These are phyloP conservation scores for Myrmaecium sp. DNA, from an alignment of 2,329 filamentous ascomycete genomes.

Conservation along the genomic window DNA sequence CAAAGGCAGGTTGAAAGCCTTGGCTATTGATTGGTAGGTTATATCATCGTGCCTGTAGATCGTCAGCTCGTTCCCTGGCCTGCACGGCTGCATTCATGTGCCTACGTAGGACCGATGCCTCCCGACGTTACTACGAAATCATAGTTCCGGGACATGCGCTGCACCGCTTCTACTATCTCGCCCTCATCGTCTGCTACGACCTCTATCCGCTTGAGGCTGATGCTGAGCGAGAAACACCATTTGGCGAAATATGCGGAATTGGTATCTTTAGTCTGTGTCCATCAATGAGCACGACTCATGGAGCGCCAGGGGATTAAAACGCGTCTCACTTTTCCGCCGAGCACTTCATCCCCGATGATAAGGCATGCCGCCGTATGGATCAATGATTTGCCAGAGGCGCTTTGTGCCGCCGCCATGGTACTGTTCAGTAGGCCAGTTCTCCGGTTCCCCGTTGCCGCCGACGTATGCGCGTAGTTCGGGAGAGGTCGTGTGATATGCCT, in stretches of 20 bases:
- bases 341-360: constrained; percentile 93
- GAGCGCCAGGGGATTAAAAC: not conserved
- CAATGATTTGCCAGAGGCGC: constrained; percentile 41
- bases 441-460: constrained; percentile 17
- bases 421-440: constrained; percentile 20
- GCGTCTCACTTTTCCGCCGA: constrained; percentile 75
- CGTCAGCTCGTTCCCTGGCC: constrained; percentile 8
- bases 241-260: constrained; percentile 49
- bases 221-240: constrained; percentile 47
- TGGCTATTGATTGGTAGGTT: constrained; percentile 85
- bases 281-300: constrained; percentile 5
- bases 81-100: constrained; percentile 5
- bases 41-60: constrained; percentile 77
- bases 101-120: constrained; percentile 87
- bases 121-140: constrained; percentile 93
- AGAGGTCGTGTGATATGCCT: constrained; percentile 52
- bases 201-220: constrained; percentile 68
- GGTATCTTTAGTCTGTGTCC: constrained; percentile 42
- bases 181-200: constrained; percentile 84
- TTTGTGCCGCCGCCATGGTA: constrained; percentile 23
- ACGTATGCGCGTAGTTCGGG: constrained; percentile 37
- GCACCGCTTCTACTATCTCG: constrained; percentile 77
- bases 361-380: constrained; percentile 85
- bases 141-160: constrained; percentile 74
- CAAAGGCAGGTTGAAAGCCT: constrained; percentile 65